Evolutionary conservation across 2,329 filamentous ascomycete genomes (phyloP).

Genomic region (Exophiala xenobiotica): DNA sequence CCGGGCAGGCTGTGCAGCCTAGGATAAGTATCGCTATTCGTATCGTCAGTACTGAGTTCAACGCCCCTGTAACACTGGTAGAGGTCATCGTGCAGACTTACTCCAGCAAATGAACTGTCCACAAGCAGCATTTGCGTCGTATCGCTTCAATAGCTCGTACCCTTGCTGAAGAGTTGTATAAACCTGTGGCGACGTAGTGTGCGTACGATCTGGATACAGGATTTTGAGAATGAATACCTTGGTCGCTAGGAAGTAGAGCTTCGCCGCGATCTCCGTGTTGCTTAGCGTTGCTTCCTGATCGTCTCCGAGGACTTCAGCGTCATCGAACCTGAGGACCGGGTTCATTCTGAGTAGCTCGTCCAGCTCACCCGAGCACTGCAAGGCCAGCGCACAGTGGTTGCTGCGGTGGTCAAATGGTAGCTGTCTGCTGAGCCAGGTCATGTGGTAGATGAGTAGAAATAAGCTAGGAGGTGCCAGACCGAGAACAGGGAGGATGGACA

Average conservation of each 20-base stretch:
- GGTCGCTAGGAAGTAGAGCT: slow-evolving; percentile 20
- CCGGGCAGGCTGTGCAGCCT: slow-evolving; percentile 22
- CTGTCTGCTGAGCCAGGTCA: slow-evolving; percentile 25
- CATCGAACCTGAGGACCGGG: slow-evolving; percentile 3
- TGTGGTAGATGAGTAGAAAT: slow-evolving; percentile 22
- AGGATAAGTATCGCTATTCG: slow-evolving; percentile 22
- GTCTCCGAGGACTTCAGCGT: neutral
- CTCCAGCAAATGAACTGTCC: slow-evolving; percentile 27
- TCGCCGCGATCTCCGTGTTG: slow-evolving; percentile 18
- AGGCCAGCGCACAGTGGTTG: slow-evolving; percentile 14
- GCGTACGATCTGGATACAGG: slow-evolving; percentile 12
- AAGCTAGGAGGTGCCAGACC: slow-evolving; percentile 16
- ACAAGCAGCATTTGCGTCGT: slow-evolving; percentile 14
- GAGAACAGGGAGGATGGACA: slow-evolving; percentile 19
- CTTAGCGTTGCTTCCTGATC: neutral
- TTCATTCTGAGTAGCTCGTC: slow-evolving; percentile 7
- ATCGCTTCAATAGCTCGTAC: slow-evolving; percentile 10
- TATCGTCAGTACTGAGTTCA: too few species aligned
- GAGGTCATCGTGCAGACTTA: too few species aligned
- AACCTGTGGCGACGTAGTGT: slow-evolving; percentile 10
- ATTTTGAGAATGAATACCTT: slow-evolving; percentile 20
- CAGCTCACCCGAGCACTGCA: slow-evolving; percentile 18
- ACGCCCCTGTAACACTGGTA: too few species aligned
- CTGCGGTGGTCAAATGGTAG: slow-evolving; percentile 2
- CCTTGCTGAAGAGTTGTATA: slow-evolving; percentile 7